Percentiles rank a stretch among this genome's conserved stretches.
Conservation (phyloP, 2,329 filamentous ascomycete genomes). For the Ophiosphaerella narmari region DNA sequence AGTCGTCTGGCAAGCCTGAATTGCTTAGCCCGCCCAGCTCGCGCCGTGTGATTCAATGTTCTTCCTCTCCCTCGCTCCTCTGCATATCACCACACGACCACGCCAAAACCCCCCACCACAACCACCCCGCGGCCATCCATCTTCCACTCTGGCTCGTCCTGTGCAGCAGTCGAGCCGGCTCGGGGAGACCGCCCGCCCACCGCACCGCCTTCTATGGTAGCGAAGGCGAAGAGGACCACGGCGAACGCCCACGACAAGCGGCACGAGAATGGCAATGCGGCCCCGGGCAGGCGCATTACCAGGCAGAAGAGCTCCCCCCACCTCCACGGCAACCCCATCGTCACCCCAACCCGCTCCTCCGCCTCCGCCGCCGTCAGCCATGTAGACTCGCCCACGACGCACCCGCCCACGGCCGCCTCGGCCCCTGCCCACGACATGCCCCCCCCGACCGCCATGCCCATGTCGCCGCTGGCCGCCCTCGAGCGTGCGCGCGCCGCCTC, state of each 20-base stretch:
- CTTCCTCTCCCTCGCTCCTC: constrained; percentile 16
- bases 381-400: constrained; percentile 45
- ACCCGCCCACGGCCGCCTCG: constrained; percentile 21
- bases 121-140: constrained; percentile 37
- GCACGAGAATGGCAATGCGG: constrained; percentile 87
- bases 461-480: constrained; percentile 10
- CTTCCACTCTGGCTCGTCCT: constrained; percentile 54
- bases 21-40: background rate
- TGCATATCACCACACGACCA: constrained; percentile 22
- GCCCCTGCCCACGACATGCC: background rate
- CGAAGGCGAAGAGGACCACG: constrained; percentile 51
- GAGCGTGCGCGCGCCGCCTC: constrained; percentile 49
- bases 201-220: constrained; percentile 52
- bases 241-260: constrained; percentile 59
- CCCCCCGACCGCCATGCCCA: constrained; percentile 12
- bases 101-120: constrained; percentile 16
- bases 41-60: background rate
- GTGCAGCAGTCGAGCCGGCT: constrained; percentile 48
- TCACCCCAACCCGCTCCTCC: constrained; percentile 44
- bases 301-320: constrained; percentile 54
- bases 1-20: background rate
- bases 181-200: constrained; percentile 43
- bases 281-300: constrained; percentile 70
- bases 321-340: constrained; percentile 51
- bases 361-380: constrained; percentile 38